A percentile compares a stretch with the other conserved stretches of the same genome.
Conservation (phyloP, 2,329 filamentous ascomycete genomes). For the Metarhizium robertsii region DNA sequence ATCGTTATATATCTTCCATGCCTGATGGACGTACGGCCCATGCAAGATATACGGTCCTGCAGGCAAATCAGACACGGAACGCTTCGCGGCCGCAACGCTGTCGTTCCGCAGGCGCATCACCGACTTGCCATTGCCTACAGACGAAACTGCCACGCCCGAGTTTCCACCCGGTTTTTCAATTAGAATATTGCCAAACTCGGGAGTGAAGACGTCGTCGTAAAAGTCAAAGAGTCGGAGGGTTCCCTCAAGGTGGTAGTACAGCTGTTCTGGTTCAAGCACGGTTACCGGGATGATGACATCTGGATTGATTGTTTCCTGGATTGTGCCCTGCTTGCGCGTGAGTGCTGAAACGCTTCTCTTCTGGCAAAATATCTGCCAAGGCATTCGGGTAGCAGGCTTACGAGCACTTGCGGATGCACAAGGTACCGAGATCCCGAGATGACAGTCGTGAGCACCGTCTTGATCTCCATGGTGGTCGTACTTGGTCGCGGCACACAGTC, state of each 20-base stretch:
- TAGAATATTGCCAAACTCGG: slow-evolving; percentile 28
- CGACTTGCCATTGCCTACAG: background rate
- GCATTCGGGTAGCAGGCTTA: slow-evolving; percentile 6
- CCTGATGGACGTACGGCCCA: slow-evolving; percentile 30
- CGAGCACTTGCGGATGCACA: slow-evolving; percentile 28
- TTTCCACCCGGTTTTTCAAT: slow-evolving; percentile 26
- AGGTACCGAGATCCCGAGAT: slow-evolving; percentile 29
- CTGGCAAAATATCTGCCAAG: too few relatives aligned
- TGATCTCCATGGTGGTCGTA: slow-evolving; percentile 10
- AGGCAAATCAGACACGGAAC: slow-evolving; percentile 17
- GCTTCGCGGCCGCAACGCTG: slow-evolving; percentile 8
- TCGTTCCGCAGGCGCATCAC: slow-evolving; percentile 11
- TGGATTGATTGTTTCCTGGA: slow-evolving; percentile 31
- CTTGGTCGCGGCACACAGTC: background rate
- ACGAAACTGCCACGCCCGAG: background rate
- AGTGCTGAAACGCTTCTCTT: background rate
- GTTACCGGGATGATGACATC: slow-evolving; percentile 31
- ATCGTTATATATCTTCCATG: slow-evolving; percentile 32
- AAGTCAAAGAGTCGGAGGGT: slow-evolving; percentile 22
- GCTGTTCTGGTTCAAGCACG: slow-evolving; percentile 26
- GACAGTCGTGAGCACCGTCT: slow-evolving; percentile 25
- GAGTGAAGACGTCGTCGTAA: slow-evolving; percentile 29
- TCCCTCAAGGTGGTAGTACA: slow-evolving; percentile 26
- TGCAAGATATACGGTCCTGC: slow-evolving; percentile 32
- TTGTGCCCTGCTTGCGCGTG: slow-evolving; percentile 21